Evolutionary conservation across 2,329 filamentous ascomycete genomes (phyloP), one percentile per base, ranked within the genome.

Genomic region (Fusarium humuli): DNA sequence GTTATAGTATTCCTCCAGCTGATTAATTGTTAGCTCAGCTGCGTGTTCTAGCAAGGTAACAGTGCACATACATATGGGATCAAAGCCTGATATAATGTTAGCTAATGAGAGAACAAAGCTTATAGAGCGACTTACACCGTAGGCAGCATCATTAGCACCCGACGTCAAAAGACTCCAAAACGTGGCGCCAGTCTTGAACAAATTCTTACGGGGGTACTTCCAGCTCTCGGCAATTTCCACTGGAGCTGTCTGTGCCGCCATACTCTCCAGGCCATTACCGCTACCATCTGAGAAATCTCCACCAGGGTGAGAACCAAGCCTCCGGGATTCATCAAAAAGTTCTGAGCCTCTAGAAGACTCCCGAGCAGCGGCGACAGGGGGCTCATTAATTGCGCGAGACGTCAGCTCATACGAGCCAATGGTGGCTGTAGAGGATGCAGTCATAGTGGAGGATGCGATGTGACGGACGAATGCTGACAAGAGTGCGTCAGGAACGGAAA

Each of bases 81-180:
- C 25, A 88, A 77, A 44, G 84, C 82, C 82, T 86, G 23, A 16
- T 18, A 41, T 58, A n/a, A 57, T 30, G 29, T 52, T 40, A 47
- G n/a, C 25, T 11, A 40, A 22, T 42, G 18, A 12, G 7, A 50
- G 2, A 37, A 18, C 18, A 44, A 37, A 22, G 8, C 4, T 47
- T 22, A 6, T 10, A 12, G n/a, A 12, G 20, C 2, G 10, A 79
- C 84, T 80, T 76, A 87, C 86, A 67, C 87, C 87, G 57, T 88
- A 88, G 13, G 86, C 86, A 4, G 85, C 83, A 77, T 89, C 87
- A 57, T 88, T 89, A 12, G 85, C 83, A 0, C 88, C 88, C 75
- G 88, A 85, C 2, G 87, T 83, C 7, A 87, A 73, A 64, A 91
- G 87, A 9, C 83, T 84, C 80, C 83, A 88, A 76, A 89, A 90